Evolutionary conservation across 768 basidiomycete genomes (phyloP).

Genomic region (Russula dissimulans): DNA sequence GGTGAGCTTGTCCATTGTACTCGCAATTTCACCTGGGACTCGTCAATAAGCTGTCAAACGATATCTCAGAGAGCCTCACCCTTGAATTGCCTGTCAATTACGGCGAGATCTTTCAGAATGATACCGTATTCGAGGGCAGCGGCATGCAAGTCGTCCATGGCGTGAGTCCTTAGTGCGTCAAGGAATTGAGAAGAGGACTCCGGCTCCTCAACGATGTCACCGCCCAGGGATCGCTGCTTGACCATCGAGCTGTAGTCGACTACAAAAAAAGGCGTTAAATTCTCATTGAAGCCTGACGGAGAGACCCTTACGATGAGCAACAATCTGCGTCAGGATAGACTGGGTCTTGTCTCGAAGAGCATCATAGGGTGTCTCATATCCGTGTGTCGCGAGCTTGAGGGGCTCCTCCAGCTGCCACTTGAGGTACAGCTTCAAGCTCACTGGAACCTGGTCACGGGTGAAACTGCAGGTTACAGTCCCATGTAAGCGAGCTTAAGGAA

Average conservation of each 20-base stretch:
- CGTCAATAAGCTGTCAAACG: neutral
- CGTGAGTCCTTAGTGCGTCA: slow-evolving; percentile 70
- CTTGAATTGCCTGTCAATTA: slow-evolving; percentile 84
- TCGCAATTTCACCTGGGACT: slow-evolving; percentile 54
- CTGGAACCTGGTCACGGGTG: slow-evolving; percentile 81
- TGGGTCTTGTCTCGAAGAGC: slow-evolving; percentile 75
- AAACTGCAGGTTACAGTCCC: slow-evolving; percentile 36
- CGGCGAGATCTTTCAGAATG: slow-evolving; percentile 72
- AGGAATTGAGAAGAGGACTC: slow-evolving; percentile 71
- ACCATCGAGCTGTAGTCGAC: slow-evolving; percentile 58
- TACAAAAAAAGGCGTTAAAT: slow-evolving; percentile 3
- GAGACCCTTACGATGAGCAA: slow-evolving; percentile 56
- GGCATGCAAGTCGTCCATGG: slow-evolving; percentile 80
- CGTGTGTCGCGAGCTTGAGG: slow-evolving; percentile 66
- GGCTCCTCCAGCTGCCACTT: slow-evolving; percentile 60
- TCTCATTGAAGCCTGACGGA: slow-evolving; percentile 20
- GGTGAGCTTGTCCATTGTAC: slow-evolving; percentile 79
- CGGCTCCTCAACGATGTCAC: slow-evolving; percentile 62
- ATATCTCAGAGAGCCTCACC: slow-evolving; percentile 25
- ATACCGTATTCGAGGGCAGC: slow-evolving; percentile 83
- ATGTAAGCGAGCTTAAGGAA: neutral
- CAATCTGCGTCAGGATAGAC: slow-evolving; percentile 79
- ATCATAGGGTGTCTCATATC: slow-evolving; percentile 77
- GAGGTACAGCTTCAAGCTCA: slow-evolving; percentile 73
- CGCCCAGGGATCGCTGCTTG: slow-evolving; percentile 72